A percentile compares a stretch with the other conserved stretches of the same genome.
Evolutionary conservation across 495 filamentous ascomycete genomes (phyloP).

Genomic region (Aspergillus asperescens): DNA sequence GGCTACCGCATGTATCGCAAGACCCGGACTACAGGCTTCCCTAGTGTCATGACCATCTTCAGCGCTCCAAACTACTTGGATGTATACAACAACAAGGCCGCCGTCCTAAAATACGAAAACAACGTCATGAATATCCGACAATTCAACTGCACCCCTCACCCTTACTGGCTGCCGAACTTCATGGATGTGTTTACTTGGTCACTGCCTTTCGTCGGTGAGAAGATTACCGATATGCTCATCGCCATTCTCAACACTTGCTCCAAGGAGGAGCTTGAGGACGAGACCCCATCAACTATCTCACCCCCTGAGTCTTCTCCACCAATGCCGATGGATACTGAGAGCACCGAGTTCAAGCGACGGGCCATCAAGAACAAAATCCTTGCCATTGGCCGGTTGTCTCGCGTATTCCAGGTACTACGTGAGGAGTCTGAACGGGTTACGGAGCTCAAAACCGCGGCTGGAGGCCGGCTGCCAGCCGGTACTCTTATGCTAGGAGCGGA

Average conservation of each 20-base stretch:
- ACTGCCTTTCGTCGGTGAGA: slow-evolving; percentile 95
- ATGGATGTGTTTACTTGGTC: slow-evolving; percentile 99
- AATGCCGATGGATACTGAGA: slow-evolving; percentile 66
- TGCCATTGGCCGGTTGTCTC: slow-evolving; percentile 91
- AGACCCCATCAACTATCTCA: slow-evolving; percentile 58
- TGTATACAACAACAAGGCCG: slow-evolving; percentile 99
- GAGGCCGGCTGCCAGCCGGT: slow-evolving; percentile 86
- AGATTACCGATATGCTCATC: slow-evolving; percentile 99
- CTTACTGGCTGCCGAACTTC: slow-evolving; percentile 99
- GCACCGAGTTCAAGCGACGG: slow-evolving; percentile 83
- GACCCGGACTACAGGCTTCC: slow-evolving; percentile 95
- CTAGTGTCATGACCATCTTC: slow-evolving; percentile 99
- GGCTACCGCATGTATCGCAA: slow-evolving; percentile 99
- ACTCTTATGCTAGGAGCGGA: slow-evolving; percentile 97
- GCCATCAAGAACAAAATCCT: slow-evolving; percentile 99
- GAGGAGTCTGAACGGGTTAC: slow-evolving; percentile 96
- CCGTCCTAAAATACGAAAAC: slow-evolving; percentile 98
- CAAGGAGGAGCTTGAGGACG: slow-evolving; percentile 89
- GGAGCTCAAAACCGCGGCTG: slow-evolving; percentile 93
- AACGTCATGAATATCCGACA: slow-evolving; percentile 99
- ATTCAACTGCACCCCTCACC: slow-evolving; percentile 98
- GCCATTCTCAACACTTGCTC: slow-evolving; percentile 97
- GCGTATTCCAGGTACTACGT: slow-evolving; percentile 96
- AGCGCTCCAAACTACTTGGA: slow-evolving; percentile 97
- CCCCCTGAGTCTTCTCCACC: slow-evolving; percentile 68